Conservation (phyloP, 2,329 filamentous ascomycete species). For the Amphichorda felina region DNA sequence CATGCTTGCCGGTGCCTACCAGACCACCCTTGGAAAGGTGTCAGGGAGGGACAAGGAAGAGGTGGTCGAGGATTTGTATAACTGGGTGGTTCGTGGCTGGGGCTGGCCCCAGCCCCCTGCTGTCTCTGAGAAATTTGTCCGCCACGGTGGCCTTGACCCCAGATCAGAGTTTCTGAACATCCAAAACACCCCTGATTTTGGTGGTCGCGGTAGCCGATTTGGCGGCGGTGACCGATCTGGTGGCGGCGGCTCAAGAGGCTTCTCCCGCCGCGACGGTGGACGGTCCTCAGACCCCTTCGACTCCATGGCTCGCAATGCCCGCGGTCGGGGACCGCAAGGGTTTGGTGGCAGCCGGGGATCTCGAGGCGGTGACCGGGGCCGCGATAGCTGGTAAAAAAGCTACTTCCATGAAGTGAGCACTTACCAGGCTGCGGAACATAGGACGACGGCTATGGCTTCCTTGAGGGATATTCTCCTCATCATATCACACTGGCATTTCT, state of each 20-base stretch:
- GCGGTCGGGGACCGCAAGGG: no score
- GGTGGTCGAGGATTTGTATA: constrained; percentile 38
- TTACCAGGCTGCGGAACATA: no score
- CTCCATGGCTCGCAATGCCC: constrained; percentile 6
- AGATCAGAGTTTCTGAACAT: constrained; percentile 20
- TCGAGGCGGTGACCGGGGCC: background rate
- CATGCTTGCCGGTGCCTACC: constrained; percentile 33
- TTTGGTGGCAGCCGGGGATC: background rate
- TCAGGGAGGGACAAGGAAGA: constrained; percentile 16
- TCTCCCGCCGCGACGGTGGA: constrained; percentile 7
- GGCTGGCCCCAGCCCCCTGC: constrained; percentile 36
- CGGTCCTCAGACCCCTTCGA: constrained; percentile 9
- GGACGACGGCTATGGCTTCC: background rate
- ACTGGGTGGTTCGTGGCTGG: constrained; percentile 37
- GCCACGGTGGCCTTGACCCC: constrained; percentile 17
- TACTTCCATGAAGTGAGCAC: no score
- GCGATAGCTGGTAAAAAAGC: no score
- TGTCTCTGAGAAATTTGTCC: constrained; percentile 13
- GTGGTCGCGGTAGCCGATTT: constrained; percentile 6
- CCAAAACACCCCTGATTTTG: constrained; percentile 5
- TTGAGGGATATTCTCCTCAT: no score
- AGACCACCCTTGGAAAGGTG: constrained; percentile 42
- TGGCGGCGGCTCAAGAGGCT: constrained; percentile 7
- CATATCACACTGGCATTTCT: no score
- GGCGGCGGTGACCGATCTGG: constrained; percentile 8